phyloP scores from a whole-genome alignment of 2,329 filamentous ascomycete genomes.

The Pestalotiopsis sp. region DNA sequence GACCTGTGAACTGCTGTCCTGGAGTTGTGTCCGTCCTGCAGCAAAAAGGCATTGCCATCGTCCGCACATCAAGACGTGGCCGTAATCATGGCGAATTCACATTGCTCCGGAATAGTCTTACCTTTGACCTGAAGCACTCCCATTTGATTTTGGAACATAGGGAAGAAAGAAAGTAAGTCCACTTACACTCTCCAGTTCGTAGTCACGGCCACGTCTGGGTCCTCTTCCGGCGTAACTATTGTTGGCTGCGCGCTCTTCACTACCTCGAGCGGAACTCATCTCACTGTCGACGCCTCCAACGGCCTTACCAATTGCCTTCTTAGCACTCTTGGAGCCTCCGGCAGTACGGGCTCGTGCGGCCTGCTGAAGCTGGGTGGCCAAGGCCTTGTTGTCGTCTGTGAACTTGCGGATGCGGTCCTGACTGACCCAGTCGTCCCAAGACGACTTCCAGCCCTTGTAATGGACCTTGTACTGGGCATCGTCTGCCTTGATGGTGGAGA shows the following conservation, averaged over 20 bases:
- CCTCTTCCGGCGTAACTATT: conserved; percentile 65
- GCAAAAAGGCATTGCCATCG: neutral
- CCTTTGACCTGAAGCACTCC: conserved; percentile 3
- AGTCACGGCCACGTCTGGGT: conserved; percentile 75
- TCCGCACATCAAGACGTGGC: neutral
- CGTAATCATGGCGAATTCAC: neutral
- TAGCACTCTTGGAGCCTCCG: conserved; percentile 39
- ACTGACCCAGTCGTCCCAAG: conserved; percentile 99
- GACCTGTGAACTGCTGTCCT: too few relatives aligned
- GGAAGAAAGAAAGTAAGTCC: conserved; percentile 18
- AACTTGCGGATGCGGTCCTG: conserved; percentile 93
- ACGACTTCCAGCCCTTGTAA: conserved; percentile 99
- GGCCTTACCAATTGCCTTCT: conserved; percentile 52
- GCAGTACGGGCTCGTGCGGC: conserved; percentile 28
- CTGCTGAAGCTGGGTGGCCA: conserved; percentile 76
- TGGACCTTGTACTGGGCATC: conserved; percentile 90
- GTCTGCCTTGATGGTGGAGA: conserved; percentile 64
- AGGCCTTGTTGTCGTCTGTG: conserved; percentile 91
- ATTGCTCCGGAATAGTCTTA: neutral
- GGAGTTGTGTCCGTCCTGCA: too few relatives aligned
- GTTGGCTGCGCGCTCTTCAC: conserved; percentile 73
- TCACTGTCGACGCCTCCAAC: conserved; percentile 53
- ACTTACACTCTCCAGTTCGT: conserved; percentile 80
- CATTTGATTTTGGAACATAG: conserved; percentile 7
- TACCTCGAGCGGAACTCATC: conserved; percentile 68